Evolutionary conservation across 2,329 filamentous ascomycete species (phyloP), one percentile per base, ranked within the genome.

Genomic region (Cordyceps pruinosa): DNA sequence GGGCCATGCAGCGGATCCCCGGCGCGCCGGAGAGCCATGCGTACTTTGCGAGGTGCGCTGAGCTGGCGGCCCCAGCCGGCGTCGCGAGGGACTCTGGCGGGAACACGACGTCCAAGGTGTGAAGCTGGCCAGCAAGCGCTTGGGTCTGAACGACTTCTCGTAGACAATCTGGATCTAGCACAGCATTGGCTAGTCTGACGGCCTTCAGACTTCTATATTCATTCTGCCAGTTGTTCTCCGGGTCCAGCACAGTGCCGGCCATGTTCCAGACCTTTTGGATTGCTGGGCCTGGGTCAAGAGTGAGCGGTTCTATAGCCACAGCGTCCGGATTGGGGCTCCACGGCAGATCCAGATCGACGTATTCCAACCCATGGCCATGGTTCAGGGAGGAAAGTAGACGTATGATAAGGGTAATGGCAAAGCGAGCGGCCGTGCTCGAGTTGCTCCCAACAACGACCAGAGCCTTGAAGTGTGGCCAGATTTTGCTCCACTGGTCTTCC

Each of bases 101-200:
- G 56, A 74, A 74, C 2, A 69, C 66, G 19, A 74, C 65, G 56
- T 73, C 72, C 15, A 74, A 63, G 1, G 68, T 68, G 30, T 67
- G 62, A 4, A 75, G 63, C 15, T 64, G 69, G 23, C 66, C 64
- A 1, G 61, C 58, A 17, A 57, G 48, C 15, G 74, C 53, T 10
- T 70, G 57, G 17, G 62, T 56, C 10, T 58, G 56, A 19, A 73
- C 62, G 10, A 67, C 57, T 1, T 56, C 60, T 34, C 63, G 59
- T 8, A 69, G 63, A 6, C 57, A 63, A 13, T 58, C 28, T 5
- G 69, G 67, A 1, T 63, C 55, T 19, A 69, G 59, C 19, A 64
- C 58, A 21, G 66, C 62, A 1, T 62, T 59, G 5, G 62, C 61
- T 1, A 72, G 62, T 7, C 69, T 65, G 12, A 73, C 39, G 1